Conservation (phyloP, 768 basidiomycete genomes). For the Leccinum obscurum region DNA sequence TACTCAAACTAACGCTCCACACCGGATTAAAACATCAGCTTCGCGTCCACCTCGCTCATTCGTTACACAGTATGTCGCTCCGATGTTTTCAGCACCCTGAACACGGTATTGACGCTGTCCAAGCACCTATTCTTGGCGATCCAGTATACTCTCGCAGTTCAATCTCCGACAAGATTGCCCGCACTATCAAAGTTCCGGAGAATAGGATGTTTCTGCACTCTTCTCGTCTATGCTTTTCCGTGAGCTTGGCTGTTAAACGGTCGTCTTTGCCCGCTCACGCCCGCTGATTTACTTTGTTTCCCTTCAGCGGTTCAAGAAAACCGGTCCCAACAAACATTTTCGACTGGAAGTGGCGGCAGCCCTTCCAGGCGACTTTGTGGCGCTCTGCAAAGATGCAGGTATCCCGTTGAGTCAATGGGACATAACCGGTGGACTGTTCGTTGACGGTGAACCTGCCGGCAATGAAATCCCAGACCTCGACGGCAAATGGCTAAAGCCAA, state of each 20-base stretch:
- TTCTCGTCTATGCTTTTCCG: constrained; percentile 55
- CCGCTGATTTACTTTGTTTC: constrained; percentile 1
- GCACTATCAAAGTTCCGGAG: constrained; percentile 35
- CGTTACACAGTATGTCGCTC: constrained; percentile 44
- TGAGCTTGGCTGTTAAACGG: constrained; percentile 34
- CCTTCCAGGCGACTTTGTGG: constrained; percentile 54
- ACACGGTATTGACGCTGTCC: constrained; percentile 13
- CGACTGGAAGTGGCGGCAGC: constrained; percentile 57
- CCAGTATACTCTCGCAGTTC: constrained; percentile 44
- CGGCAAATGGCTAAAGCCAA: constrained; percentile 36
- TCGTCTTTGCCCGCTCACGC: neutral
- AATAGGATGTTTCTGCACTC: constrained; percentile 64
- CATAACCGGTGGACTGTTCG: constrained; percentile 45
- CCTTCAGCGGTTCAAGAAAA: constrained; percentile 47
- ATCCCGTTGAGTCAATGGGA: constrained; percentile 43
- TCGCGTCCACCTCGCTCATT: constrained; percentile 59
- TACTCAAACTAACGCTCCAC: constrained; percentile 54
- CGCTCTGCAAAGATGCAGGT: constrained; percentile 46
- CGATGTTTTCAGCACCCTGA: constrained; percentile 2
- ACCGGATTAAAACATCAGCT: constrained; percentile 74
- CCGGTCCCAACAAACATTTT: constrained; percentile 47
- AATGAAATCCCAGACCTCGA: constrained; percentile 39
- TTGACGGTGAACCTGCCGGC: constrained; percentile 42
- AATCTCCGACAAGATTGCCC: constrained; percentile 32
- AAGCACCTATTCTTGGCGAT: constrained; percentile 78